Evolutionary conservation across 2,329 filamentous ascomycete genomes (phyloP).

Genomic region (Colletotrichum camelliae): DNA sequence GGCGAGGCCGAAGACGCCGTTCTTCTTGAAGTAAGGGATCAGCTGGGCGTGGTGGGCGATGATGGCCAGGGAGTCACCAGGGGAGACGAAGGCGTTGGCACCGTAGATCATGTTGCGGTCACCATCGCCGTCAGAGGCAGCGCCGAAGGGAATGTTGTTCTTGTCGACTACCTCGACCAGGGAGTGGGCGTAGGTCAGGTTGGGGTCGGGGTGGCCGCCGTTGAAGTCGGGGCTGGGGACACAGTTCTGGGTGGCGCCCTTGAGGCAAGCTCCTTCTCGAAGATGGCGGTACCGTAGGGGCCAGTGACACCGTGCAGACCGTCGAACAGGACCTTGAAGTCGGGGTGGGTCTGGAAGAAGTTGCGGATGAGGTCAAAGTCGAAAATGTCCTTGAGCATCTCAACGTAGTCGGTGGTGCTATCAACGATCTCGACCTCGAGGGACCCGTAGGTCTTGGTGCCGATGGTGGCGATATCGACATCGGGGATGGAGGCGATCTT

Average conservation of each 20-base stretch:
- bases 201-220: conserved; percentile 96
- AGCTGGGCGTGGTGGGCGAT: conserved; percentile 96
- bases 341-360: conserved; percentile 84
- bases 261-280: conserved; percentile 88
- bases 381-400: conserved; percentile 98
- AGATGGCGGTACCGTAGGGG: conserved; percentile 93
- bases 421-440: conserved; percentile 96
- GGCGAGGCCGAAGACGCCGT: conserved; percentile 93
- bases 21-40: conserved; percentile 98
- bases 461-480: conserved; percentile 82
- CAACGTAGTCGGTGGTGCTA: conserved; percentile 88
- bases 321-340: conserved; percentile 98
- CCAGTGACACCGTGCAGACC: conserved; percentile 94
- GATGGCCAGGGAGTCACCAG: conserved; percentile 95
- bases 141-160: conserved; percentile 91
- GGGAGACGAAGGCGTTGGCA: conserved; percentile 93
- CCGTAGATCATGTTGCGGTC: conserved; percentile 99
- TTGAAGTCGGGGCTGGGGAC: conserved; percentile 92
- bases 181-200: conserved; percentile 95
- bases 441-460: conserved; percentile 80
- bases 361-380: conserved; percentile 95
- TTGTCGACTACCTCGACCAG: conserved; percentile 94
- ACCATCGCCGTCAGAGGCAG: conserved; percentile 94
- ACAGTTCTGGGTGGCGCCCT: conserved; percentile 85
- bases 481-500: conserved; percentile 89